phyloP scores from a whole-genome alignment of 768 basidiomycete species.

The Suillus variegatus region DNA sequence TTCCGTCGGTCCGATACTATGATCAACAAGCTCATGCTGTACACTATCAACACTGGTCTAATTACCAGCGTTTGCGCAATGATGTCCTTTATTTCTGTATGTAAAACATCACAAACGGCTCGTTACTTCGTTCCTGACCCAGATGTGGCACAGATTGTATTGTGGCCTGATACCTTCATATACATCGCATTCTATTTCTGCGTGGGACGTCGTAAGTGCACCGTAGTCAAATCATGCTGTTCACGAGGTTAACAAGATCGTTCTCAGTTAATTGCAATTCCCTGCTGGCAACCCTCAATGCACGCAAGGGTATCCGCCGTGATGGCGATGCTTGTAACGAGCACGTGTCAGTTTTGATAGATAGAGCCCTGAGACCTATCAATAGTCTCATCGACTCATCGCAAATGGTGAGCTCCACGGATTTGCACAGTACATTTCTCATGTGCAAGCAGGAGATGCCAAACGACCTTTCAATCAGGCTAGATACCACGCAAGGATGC shows the following conservation, averaged over 20 bases:
- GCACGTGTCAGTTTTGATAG: constrained; percentile 2
- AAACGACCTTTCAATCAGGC: no score
- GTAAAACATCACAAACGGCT: constrained; percentile 4
- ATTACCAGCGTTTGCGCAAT: constrained; percentile 46
- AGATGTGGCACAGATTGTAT: constrained; percentile 38
- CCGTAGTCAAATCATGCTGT: not conserved
- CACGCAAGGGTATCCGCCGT: constrained; percentile 46
- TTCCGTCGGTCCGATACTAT: constrained; percentile 50
- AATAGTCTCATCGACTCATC: constrained; percentile 8
- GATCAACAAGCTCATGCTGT: constrained; percentile 50
- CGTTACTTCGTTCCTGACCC: not conserved
- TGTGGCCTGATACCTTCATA: constrained; percentile 47
- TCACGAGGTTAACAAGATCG: constrained; percentile 5
- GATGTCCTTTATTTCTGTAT: constrained; percentile 51
- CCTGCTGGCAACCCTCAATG: constrained; percentile 54
- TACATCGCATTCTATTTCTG: constrained; percentile 59
- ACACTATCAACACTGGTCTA: constrained; percentile 39
- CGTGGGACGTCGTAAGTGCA: constrained; percentile 51
- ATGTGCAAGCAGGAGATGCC: no score
- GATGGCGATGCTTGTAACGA: not conserved
- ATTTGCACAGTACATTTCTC: no score
- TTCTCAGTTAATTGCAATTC: constrained; percentile 53
- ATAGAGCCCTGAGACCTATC: not conserved
- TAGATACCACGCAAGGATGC: no score
- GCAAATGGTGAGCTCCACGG: constrained; percentile 13